phyloP scores from a whole-genome alignment of 2,329 filamentous ascomycete species.

The Cladosporium sp. region DNA sequence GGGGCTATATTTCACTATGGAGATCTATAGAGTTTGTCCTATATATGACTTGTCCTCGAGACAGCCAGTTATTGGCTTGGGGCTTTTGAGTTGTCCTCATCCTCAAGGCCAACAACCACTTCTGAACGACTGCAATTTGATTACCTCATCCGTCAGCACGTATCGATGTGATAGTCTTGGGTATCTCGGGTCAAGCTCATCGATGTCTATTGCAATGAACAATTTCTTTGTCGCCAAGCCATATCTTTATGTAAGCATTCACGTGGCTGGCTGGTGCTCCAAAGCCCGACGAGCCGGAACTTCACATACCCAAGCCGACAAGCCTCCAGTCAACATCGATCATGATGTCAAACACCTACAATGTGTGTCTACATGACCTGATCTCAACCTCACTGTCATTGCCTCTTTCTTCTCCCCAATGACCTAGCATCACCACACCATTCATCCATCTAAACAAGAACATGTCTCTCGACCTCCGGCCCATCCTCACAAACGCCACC shows the following conservation, averaged over 20 bases:
- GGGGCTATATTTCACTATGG: background rate
- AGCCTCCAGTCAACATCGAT: background rate
- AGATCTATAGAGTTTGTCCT: background rate
- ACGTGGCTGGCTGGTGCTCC: background rate
- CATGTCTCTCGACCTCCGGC: constrained; percentile 20
- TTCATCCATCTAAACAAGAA: background rate
- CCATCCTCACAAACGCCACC: constrained; percentile 9
- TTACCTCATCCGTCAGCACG: background rate
- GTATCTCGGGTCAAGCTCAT: background rate
- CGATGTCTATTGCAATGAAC: background rate
- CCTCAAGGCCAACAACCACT: background rate
- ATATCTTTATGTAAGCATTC: background rate
- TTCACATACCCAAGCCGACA: background rate
- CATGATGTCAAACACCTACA: background rate
- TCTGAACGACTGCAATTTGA: background rate
- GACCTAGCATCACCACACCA: background rate
- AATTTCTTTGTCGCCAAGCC: background rate
- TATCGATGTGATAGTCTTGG: background rate
- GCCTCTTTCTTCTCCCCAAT: background rate
- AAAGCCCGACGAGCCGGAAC: background rate
- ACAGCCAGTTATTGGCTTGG: background rate
- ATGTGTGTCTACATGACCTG: background rate
- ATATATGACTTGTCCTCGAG: background rate
- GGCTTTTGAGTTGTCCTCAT: background rate
- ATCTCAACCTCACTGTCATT: background rate